Evolutionary conservation across 345 rosid genomes (phyloP), one percentile per base, ranked within the genome.

Genomic region (Laguncularia racemosa): DNA sequence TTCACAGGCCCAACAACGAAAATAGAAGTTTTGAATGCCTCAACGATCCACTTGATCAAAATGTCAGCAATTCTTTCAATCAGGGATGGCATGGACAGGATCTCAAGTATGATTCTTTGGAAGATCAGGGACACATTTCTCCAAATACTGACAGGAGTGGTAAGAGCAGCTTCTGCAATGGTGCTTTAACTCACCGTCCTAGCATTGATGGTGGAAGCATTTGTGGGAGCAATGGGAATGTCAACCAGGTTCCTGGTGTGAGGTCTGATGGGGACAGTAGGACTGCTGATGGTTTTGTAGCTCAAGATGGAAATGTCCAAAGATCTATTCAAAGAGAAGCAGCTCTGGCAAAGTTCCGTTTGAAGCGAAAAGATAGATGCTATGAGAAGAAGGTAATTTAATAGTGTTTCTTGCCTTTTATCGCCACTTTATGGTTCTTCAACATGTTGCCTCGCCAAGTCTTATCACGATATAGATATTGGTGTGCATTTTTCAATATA

Each of bases 331-430:
- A 78, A 73, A 84, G 99, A 58, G 95, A 89, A 81, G 97, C 90
- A 2, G 99, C 97, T 64, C 72, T 93, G 16, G 83, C 20, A 44
- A 89, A 89, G 74, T 93, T 93, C 69, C 85, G 99, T 43, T 45
- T 85, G 82, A 93, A 93, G 82, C 91, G 96, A 14, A 93, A 93
- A 62, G 99, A 89, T 53, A 81, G 97, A 64, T 89, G 99, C 76
- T 93, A 64, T 54, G 96, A 85, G 61, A 93, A 89, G 77, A 93
- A 85, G 97, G 97, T 89, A 79, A 28, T 46, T n/a, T 40, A 58
- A 64, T 28, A 57, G 14, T 53, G 33, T 8, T 51, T 28, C 20
- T 20, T 28, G 26, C 26, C 26, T 33, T 16, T 11, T 20, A 58
- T 64, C 5, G 52, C 20, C 20, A 14, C 23, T 28, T 14, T 12